Conservation (phyloP, 257 asterid genomes). For the Ocimum tenuiflorum region DNA sequence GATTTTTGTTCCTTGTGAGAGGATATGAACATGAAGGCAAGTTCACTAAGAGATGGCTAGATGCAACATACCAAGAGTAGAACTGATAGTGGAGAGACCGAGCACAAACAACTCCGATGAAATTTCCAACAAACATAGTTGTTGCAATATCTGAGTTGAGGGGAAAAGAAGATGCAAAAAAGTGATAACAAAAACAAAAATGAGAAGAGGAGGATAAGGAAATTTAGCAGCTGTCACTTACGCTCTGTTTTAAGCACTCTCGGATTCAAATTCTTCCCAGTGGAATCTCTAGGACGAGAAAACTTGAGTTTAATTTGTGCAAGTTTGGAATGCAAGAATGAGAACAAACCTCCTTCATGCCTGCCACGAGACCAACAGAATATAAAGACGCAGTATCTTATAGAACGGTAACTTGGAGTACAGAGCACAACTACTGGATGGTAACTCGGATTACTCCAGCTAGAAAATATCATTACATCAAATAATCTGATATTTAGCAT, state of each 20-base stretch:
- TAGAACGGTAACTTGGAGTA: neutral
- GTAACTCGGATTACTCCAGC: neutral
- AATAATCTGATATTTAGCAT: neutral
- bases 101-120: slow-evolving; percentile 82
- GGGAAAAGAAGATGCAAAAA: neutral
- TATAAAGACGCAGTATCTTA: neutral
- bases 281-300: slow-evolving; percentile 14
- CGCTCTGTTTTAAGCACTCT: slow-evolving; percentile 57
- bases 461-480: neutral
- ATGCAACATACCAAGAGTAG: slow-evolving; percentile 62
- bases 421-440: neutral
- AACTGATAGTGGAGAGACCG: slow-evolving; percentile 93
- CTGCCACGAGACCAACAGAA: slow-evolving; percentile 35
- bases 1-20: neutral
- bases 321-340: slow-evolving; percentile 40
- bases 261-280: slow-evolving; percentile 13
- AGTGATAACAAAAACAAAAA: neutral
- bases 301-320: slow-evolving; percentile 32
- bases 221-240: slow-evolving; percentile 31
- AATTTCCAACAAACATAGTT: slow-evolving; percentile 79
- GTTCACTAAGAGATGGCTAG: neutral
- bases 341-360: slow-evolving; percentile 71
- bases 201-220: neutral
- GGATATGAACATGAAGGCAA: neutral
- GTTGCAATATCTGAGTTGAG: slow-evolving; percentile 59